These are phyloP conservation scores for Magnolia changhungtana DNA, from an alignment of 164 flowering plant species.

Conservation along the genomic window DNA sequence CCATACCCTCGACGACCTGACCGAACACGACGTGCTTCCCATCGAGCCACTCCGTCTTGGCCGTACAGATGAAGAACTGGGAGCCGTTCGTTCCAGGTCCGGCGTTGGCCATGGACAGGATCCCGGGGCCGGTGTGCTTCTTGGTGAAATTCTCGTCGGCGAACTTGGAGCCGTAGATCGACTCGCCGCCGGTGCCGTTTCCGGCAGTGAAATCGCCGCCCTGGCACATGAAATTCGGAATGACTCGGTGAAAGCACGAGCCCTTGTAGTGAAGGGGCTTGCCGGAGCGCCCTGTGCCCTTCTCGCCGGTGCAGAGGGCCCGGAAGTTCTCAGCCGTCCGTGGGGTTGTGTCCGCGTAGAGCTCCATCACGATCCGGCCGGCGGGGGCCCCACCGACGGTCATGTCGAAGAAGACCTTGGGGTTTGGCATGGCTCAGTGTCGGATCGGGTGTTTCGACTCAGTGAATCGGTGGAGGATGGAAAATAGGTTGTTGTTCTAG, in stretches of 20 bases:
- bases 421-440: slow-evolving; percentile 41
- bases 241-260: slow-evolving; percentile 35
- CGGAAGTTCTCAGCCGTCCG: slow-evolving; percentile 80
- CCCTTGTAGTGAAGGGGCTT: slow-evolving; percentile 45
- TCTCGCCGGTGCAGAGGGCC: slow-evolving; percentile 90
- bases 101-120: slow-evolving; percentile 51
- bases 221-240: slow-evolving; percentile 44
- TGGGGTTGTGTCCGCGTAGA: slow-evolving; percentile 55
- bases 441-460: not conserved
- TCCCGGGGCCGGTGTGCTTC: slow-evolving; percentile 51
- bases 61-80: slow-evolving; percentile 48
- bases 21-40: slow-evolving; percentile 52
- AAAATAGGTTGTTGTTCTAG: not conserved
- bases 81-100: slow-evolving; percentile 42
- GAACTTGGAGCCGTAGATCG: slow-evolving; percentile 46
- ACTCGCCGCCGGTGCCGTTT: slow-evolving; percentile 46
- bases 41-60: slow-evolving; percentile 38
- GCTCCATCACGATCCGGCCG: slow-evolving; percentile 80
- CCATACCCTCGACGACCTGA: slow-evolving; percentile 37
- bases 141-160: slow-evolving; percentile 46
- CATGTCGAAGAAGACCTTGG: slow-evolving; percentile 81
- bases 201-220: slow-evolving; percentile 47
- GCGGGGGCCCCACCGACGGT: slow-evolving; percentile 53
- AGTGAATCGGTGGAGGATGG: not conserved
- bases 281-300: slow-evolving; percentile 32